Evolutionary conservation across 2,329 filamentous ascomycete genomes (phyloP).

Genomic region (Arachnopeziza araneosa): DNA sequence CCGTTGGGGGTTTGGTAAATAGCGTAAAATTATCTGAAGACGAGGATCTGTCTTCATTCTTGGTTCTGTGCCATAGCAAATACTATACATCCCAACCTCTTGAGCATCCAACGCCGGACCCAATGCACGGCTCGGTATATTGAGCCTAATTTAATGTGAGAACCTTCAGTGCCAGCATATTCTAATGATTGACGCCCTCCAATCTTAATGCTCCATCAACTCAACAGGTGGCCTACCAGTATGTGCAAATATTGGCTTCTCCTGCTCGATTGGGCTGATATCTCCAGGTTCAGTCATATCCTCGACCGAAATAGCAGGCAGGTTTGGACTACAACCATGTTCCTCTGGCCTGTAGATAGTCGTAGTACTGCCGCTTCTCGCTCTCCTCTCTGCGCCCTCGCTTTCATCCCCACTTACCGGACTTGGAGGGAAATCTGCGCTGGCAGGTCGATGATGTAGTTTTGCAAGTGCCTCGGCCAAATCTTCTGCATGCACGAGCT

Average conservation of each 20-base stretch:
- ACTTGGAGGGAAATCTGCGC: slow-evolving; percentile 34
- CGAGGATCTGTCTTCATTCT: background rate
- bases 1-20: too few relatives aligned
- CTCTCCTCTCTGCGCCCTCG: slow-evolving; percentile 20
- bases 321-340: slow-evolving; percentile 46
- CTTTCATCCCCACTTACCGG: slow-evolving; percentile 36
- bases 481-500: slow-evolving; percentile 63
- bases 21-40: background rate
- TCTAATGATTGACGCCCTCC: background rate
- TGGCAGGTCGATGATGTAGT: slow-evolving; percentile 42
- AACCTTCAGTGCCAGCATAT: background rate
- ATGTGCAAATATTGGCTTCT: slow-evolving; percentile 50
- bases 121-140: background rate
- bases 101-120: background rate
- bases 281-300: slow-evolving; percentile 52
- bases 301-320: slow-evolving; percentile 62
- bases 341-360: slow-evolving; percentile 60
- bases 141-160: background rate
- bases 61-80: too few relatives aligned
- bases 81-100: background rate
- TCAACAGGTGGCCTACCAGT: slow-evolving; percentile 60
- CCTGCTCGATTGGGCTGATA: slow-evolving; percentile 37
- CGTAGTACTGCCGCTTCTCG: slow-evolving; percentile 57
- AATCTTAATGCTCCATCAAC: slow-evolving; percentile 43
- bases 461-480: slow-evolving; percentile 60